phyloP scores from a whole-genome alignment of 768 basidiomycete species.

The Russula lepida region DNA sequence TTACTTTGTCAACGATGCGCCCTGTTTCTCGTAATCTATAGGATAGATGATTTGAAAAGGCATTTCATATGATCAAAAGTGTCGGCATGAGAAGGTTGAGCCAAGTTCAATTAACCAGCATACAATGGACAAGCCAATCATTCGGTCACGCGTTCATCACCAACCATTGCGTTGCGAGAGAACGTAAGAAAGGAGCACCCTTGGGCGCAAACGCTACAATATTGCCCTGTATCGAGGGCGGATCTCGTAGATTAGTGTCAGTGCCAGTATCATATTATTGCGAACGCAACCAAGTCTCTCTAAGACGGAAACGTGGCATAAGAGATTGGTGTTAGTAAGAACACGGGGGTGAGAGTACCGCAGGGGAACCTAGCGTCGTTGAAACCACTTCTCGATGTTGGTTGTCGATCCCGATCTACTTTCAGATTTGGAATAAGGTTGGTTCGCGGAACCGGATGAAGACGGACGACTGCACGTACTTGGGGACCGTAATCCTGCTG shows the following conservation, averaged over 20 bases:
- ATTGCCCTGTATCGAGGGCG: slow-evolving; percentile 42
- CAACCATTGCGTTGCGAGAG: slow-evolving; percentile 48
- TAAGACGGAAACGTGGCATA: slow-evolving; percentile 13
- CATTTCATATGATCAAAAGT: background rate
- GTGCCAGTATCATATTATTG: slow-evolving; percentile 43
- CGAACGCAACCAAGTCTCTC: slow-evolving; percentile 41
- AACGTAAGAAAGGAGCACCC: background rate
- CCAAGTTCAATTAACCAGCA: too few relatives aligned
- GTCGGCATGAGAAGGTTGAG: background rate
- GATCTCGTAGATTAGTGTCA: slow-evolving; percentile 41
- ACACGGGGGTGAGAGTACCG: slow-evolving; percentile 20
- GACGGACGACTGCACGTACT: slow-evolving; percentile 45
- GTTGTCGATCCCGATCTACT: slow-evolving; percentile 44
- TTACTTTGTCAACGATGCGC: slow-evolving; percentile 73
- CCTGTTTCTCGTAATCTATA: slow-evolving; percentile 72
- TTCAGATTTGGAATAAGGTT: background rate
- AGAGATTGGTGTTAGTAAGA: background rate
- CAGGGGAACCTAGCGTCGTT: slow-evolving; percentile 50
- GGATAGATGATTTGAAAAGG: slow-evolving; percentile 67
- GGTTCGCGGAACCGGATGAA: background rate
- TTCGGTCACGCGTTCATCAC: slow-evolving; percentile 43
- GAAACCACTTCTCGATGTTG: slow-evolving; percentile 45
- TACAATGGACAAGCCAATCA: too few relatives aligned
- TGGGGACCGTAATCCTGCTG: slow-evolving; percentile 40
- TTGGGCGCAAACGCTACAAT: slow-evolving; percentile 30